Evolutionary conservation across 2,329 filamentous ascomycete genomes (phyloP), one percentile per base, ranked within the genome.

Genomic region (Colletotrichum theobromicola): DNA sequence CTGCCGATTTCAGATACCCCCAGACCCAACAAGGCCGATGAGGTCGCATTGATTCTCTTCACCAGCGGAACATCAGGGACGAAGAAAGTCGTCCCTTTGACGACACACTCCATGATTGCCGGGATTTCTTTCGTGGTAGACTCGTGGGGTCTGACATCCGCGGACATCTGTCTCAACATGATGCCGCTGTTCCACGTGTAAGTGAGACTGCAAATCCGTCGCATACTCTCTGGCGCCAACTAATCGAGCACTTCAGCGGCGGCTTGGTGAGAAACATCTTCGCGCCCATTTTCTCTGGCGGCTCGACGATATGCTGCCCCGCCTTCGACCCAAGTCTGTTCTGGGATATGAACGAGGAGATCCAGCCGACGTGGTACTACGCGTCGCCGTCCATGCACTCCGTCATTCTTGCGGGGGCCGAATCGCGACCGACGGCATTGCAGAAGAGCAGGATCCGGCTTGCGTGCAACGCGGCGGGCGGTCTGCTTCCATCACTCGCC

Each of bases 161-260:
- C 80, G 2, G 89, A 90, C 76, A 83, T 86, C 1, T 91, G 89
- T 78, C 79, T 90, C 28, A 91, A 91, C 77, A 90, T 90, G 87
- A 91, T 91, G 89, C 89, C 89, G 0, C 80, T 91, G 7, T 89
- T 90, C 79, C 89, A 91, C 79, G 83, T 90, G 86, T 88, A 83
- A 82, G 87, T 84, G 64, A 7, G 7, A 32, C 68, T 4, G 62
- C 4, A 24, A 62, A 10, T 5, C 28, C 34, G 3, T 2, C 13
- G 7, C 57, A n/a, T n/a, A 2, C 58, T 35, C n/a, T 35, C 50
- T 34, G 34, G 13, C 15, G 2, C 61, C 37, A 50, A 18, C 73
- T 77, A 61, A 77, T 57, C 3, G 13, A 7, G 42, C n/a, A 46
- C 32, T 70, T 21, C 53, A 87, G 86, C 24, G 89, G 89, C 57